Base-by-base conservation (phyloP, 139 green algal species). In the Tetraselmis striata region DNA sequence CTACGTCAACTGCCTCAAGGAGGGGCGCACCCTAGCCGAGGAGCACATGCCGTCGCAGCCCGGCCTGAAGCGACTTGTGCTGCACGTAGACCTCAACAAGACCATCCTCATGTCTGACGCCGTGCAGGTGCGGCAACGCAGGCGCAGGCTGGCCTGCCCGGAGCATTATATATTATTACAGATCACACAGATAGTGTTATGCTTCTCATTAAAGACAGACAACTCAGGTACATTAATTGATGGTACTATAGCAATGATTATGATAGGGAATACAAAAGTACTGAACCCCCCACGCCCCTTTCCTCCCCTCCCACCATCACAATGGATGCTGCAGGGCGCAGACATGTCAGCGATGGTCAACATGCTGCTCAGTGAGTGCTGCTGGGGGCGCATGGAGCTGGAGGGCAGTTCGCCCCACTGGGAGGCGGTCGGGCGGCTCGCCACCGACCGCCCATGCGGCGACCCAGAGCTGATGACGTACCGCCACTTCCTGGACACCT, bases 61-160 rank as follows among this genome's bases (percentile, higher is more conserved):
- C 45, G 45, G 45, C 45, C 45, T 67, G 5, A 67, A 67, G 23
- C 86, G 84, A 23, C 86, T 90, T 27, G 75, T 87, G 27, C 83
- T 90, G 76, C 81, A 90, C 79, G 84, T 90, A 31, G 86, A 90
- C 82, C 81, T 90, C 81, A 90, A 90, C 81, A 90, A 90, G 75
- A 90, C 86, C 22, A 86, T 90, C 30, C 59, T 90, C 32, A 87
- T 86, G 81, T 78, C 80, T 23, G 86, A 87, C 77, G 58, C 67
- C 5, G 86, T 80, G 1, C 83, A 89, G 82, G 31, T 67, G 67
- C 11, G 45, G n/a, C n/a, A n/a, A n/a, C n/a, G n/a, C n/a, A n/a
- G n/a, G n/a, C n/a, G n/a, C n/a, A n/a, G n/a, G n/a, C n/a, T n/a
- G n/a, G n/a, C n/a, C n/a, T n/a, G n/a, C n/a, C n/a, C n/a, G n/a